phyloP scores from a whole-genome alignment of 2,329 filamentous ascomycete species.

The Ophiostoma ulmi region DNA sequence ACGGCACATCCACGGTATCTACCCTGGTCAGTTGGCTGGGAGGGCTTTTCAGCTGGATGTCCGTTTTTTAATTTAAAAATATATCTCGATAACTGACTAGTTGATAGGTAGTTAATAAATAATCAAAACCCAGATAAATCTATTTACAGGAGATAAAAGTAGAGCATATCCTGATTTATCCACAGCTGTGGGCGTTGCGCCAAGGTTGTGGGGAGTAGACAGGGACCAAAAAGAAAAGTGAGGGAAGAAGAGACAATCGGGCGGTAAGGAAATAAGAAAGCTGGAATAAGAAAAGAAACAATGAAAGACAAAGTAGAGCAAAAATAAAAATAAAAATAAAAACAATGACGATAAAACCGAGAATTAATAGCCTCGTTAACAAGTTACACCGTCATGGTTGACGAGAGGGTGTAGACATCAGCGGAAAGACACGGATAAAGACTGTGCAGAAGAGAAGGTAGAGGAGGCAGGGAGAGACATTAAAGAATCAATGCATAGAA shows the following conservation, averaged over 20 bases:
- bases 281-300: neutral
- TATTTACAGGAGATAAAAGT: neutral
- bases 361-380: slow-evolving; percentile 3
- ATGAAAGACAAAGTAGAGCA: neutral
- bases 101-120: neutral
- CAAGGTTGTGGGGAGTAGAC: slow-evolving; percentile 14
- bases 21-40: neutral
- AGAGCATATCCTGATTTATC: neutral
- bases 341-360: neutral
- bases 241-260: neutral
- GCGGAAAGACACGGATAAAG: neutral
- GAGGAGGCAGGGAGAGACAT: neutral
- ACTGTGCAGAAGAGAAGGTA: neutral
- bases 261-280: neutral
- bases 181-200: neutral
- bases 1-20: slow-evolving; percentile 5
- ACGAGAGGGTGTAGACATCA: neutral
- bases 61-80: neutral
- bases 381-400: slow-evolving; percentile 3
- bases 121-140: neutral
- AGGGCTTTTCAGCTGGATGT: neutral
- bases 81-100: neutral
- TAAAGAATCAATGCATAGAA: neutral
- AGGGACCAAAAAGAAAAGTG: neutral
- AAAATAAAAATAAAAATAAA: neutral